Conservation (phyloP, 106 monocot species). For the Cymbidium sinense region DNA sequence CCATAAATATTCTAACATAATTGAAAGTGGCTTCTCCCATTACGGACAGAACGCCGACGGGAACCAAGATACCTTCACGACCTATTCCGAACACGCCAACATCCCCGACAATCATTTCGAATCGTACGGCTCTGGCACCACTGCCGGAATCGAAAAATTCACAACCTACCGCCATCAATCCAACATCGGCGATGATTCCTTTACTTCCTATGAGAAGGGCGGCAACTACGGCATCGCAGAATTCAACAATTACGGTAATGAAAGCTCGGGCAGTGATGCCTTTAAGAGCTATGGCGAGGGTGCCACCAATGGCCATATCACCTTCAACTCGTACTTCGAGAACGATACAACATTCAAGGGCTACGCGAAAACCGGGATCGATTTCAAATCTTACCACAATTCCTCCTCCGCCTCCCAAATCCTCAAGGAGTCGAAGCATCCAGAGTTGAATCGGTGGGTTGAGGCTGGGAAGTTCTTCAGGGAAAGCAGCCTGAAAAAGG, state of each 20-base stretch:
- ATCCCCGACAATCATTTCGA: conserved; percentile 65
- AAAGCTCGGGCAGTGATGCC: conserved; percentile 39
- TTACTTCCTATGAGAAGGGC: conserved; percentile 66
- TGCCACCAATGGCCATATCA: not conserved
- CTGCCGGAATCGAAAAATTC: conserved; percentile 34
- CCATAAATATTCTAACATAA: conserved; percentile 48
- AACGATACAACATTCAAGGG: conserved; percentile 53
- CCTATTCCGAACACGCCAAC: conserved; percentile 63
- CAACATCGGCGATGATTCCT: conserved; percentile 82
- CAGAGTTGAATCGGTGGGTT: not conserved
- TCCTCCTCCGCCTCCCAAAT: conserved; percentile 5
- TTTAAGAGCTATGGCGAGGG: conserved; percentile 52
- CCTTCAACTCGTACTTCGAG: conserved; percentile 15
- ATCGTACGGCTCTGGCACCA: conserved; percentile 60
- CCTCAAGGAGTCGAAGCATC: not conserved
- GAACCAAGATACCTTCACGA: conserved; percentile 25
- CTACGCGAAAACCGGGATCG: conserved; percentile 42
- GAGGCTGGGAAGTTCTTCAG: conserved; percentile 26
- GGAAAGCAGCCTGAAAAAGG: conserved; percentile 13
- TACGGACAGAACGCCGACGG: conserved; percentile 54
- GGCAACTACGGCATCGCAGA: conserved; percentile 23
- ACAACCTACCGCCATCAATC: conserved; percentile 57
- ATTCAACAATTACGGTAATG: conserved; percentile 71
- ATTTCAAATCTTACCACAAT: conserved; percentile 41
- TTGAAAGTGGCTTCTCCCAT: conserved; percentile 45